Percentiles rank a stretch among this genome's conserved stretches.
These are phyloP conservation scores for Gaeumannomyces tritici DNA, from an alignment of 2,329 filamentous ascomycete genomes.

Conservation along the genomic window DNA sequence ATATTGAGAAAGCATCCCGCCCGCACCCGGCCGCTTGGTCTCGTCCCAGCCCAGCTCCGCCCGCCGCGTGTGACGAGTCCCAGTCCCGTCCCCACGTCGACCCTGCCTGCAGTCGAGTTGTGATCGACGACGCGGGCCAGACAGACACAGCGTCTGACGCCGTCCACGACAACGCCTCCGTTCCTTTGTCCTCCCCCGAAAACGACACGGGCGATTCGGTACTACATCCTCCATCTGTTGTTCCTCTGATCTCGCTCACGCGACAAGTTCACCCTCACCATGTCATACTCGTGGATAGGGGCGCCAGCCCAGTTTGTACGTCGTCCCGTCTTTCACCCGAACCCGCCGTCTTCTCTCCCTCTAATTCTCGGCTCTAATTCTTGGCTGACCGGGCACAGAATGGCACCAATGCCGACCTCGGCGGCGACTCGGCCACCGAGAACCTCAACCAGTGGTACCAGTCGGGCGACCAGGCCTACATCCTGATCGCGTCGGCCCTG, in stretches of 20 bases:
- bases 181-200: too few relatives aligned
- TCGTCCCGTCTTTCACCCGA: background rate
- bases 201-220: too few relatives aligned
- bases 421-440: slow-evolving; percentile 69
- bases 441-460: slow-evolving; percentile 97
- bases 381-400: slow-evolving; percentile 24
- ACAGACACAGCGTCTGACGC: too few relatives aligned
- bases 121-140: too few relatives aligned
- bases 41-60: too few relatives aligned
- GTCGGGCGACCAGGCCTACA: slow-evolving; percentile 87
- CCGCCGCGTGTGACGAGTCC: background rate
- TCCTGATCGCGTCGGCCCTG: slow-evolving; percentile 82
- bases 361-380: too few relatives aligned
- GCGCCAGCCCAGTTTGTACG: slow-evolving; percentile 40
- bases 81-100: background rate
- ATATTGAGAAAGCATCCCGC: too few relatives aligned
- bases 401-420: slow-evolving; percentile 52
- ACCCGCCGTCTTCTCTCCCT: background rate
- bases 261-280: slow-evolving; percentile 16
- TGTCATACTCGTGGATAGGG: slow-evolving; percentile 53
- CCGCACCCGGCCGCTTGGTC: too few relatives aligned
- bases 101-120: background rate
- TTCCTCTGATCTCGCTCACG: too few relatives aligned
- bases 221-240: too few relatives aligned
- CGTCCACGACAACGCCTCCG: too few relatives aligned